These are phyloP conservation scores for Achaetomiella virescens DNA, from an alignment of 495 filamentous ascomycete genomes.

Conservation along the genomic window DNA sequence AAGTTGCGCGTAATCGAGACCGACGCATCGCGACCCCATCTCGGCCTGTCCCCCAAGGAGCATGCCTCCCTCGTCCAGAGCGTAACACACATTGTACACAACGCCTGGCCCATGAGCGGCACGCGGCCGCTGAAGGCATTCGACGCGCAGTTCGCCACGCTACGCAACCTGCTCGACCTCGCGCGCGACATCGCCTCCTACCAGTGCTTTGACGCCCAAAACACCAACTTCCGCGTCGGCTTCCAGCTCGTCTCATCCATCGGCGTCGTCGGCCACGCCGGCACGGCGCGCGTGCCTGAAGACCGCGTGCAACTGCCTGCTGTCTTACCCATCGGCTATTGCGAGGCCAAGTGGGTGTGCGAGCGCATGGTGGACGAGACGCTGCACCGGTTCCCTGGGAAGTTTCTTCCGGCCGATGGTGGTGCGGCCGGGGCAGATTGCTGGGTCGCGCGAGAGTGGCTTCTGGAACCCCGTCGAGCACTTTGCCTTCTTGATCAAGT, in stretches of 20 bases:
- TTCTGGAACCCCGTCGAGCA: slow-evolving; percentile 51
- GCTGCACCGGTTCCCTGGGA: slow-evolving; percentile 32
- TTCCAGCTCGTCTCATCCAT: slow-evolving; percentile 56
- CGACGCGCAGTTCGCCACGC: slow-evolving; percentile 44
- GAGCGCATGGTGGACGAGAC: slow-evolving; percentile 48
- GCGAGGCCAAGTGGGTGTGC: slow-evolving; percentile 47
- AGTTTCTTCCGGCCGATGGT: slow-evolving; percentile 41
- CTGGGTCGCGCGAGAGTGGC: slow-evolving; percentile 42
- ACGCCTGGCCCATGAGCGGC: slow-evolving; percentile 52
- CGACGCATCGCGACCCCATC: slow-evolving; percentile 37
- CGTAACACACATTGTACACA: slow-evolving; percentile 54
- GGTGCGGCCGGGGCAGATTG: slow-evolving; percentile 46
- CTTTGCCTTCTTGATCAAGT: slow-evolving; percentile 47
- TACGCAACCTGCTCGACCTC: slow-evolving; percentile 45
- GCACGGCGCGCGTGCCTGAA: neutral
- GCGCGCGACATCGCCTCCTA: slow-evolving; percentile 33
- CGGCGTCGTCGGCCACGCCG: slow-evolving; percentile 36
- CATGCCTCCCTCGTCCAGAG: slow-evolving; percentile 34
- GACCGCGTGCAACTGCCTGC: slow-evolving; percentile 33
- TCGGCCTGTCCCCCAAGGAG: slow-evolving; percentile 39
- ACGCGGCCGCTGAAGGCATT: slow-evolving; percentile 39
- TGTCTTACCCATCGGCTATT: slow-evolving; percentile 43
- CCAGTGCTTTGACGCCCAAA: too few relatives aligned
- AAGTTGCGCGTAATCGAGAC: slow-evolving; percentile 45
- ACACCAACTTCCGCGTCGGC: too few relatives aligned